Percentiles rank a stretch among this genome's conserved stretches.
phyloP scores from a whole-genome alignment of 2,329 filamentous ascomycete species.

The Aspergillus spinulosporus region DNA sequence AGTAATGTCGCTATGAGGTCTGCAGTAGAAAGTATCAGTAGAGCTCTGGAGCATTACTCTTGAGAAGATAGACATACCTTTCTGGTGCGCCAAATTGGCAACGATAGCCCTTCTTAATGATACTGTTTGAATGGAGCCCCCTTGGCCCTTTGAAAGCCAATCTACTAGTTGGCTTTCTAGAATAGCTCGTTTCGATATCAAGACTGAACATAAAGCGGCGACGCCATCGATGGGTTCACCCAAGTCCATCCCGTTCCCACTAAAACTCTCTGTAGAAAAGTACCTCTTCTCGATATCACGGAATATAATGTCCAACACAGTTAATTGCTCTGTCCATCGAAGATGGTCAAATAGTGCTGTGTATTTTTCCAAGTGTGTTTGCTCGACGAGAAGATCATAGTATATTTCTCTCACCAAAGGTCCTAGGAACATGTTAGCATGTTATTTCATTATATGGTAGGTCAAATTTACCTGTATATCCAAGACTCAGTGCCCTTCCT shows the following conservation, averaged over 20 bases:
- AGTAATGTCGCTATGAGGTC: slow-evolving; percentile 51
- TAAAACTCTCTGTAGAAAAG: slow-evolving; percentile 30
- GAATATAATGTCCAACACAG: slow-evolving; percentile 47
- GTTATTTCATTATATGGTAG: background rate
- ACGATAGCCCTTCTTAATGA: slow-evolving; percentile 67
- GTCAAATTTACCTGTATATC: slow-evolving; percentile 63
- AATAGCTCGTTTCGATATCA: slow-evolving; percentile 52
- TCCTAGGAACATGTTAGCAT: slow-evolving; percentile 34
- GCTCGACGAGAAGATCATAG: slow-evolving; percentile 34
- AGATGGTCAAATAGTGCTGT: slow-evolving; percentile 44
- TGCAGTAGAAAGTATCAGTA: slow-evolving; percentile 24
- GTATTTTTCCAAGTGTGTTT: slow-evolving; percentile 33
- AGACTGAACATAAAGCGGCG: slow-evolving; percentile 56
- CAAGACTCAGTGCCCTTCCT: slow-evolving; percentile 66
- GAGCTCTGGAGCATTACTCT: too few relatives aligned
- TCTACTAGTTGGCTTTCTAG: slow-evolving; percentile 58
- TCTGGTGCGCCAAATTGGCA: slow-evolving; percentile 56
- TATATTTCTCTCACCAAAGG: slow-evolving; percentile 44
- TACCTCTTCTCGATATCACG: slow-evolving; percentile 45
- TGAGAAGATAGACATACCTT: slow-evolving; percentile 36
- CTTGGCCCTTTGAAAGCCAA: slow-evolving; percentile 67
- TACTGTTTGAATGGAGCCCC: slow-evolving; percentile 65
- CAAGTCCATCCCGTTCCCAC: slow-evolving; percentile 13
- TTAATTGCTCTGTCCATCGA: slow-evolving; percentile 51
- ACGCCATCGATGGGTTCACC: slow-evolving; percentile 54